Evolutionary conservation across 2,329 filamentous ascomycete species (phyloP).

Genomic region (Neonectria neomacrospora): DNA sequence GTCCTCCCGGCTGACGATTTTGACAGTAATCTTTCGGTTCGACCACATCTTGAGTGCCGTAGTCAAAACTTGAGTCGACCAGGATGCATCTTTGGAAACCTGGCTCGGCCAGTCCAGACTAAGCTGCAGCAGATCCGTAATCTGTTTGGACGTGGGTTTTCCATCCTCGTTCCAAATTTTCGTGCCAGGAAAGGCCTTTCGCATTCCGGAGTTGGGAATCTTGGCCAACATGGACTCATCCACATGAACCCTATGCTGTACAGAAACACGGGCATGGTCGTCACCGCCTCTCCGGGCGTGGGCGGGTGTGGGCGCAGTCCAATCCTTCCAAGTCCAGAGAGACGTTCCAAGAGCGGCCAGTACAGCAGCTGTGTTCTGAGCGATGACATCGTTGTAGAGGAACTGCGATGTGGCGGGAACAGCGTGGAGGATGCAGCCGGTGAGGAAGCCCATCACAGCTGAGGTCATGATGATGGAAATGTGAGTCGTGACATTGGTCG

Average conservation of each 20-base stretch:
- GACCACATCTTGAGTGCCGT: slow-evolving; percentile 15
- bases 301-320: neutral
- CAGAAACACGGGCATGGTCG: neutral
- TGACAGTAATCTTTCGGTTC: slow-evolving; percentile 13
- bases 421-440: slow-evolving; percentile 25
- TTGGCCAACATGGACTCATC: slow-evolving; percentile 1
- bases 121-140: slow-evolving; percentile 1
- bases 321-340: slow-evolving; percentile 27
- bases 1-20: slow-evolving; percentile 23
- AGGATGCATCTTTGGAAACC: neutral
- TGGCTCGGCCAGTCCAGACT: slow-evolving; percentile 12
- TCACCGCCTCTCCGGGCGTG: neutral
- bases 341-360: slow-evolving; percentile 24
- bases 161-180: slow-evolving; percentile 22
- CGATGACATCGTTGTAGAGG: slow-evolving; percentile 25
- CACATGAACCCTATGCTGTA: slow-evolving; percentile 7
- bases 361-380: slow-evolving; percentile 25
- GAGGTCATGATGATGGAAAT: slow-evolving; percentile 27
- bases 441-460: slow-evolving; percentile 27
- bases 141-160: slow-evolving; percentile 7
- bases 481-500: slow-evolving; percentile 23
- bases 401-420: slow-evolving; percentile 22
- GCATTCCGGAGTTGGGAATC: neutral
- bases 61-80: slow-evolving; percentile 5
- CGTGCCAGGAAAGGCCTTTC: slow-evolving; percentile 14